Evolutionary conservation across 257 asterid genomes (phyloP), one percentile per base, ranked within the genome.

Genomic region (Nicotiana otophora): DNA sequence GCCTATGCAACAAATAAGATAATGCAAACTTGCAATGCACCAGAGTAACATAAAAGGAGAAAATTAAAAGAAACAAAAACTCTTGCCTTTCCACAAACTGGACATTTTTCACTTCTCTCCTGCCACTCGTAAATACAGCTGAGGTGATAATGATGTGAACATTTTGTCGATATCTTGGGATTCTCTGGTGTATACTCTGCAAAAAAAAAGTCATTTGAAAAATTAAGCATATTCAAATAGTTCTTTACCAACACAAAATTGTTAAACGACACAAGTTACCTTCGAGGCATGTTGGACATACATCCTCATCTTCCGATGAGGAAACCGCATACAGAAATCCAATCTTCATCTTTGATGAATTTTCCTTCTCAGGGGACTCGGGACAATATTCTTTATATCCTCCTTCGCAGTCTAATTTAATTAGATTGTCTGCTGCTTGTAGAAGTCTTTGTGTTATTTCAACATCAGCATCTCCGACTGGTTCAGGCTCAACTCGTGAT

Each of bases 71-170:
- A 39, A 67, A 3, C 10, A 72, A 36, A 81, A 33, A 74, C 81
- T 57, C 60, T 82, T 88, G 89, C 97, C 94, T 83, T 81, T 70
- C 92, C 83, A 46, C 97, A 93, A 77, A 82, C 66, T 14, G 97
- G 96, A 81, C 97, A 93, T 15, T 34, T 82, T 33, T 74, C 65
- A 68, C 90, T 93, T 81, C 96, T 87, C 82, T 90, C 95, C 93
- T 87, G 85, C 97, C 97, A 93, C 83, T 93, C 97, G 2, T 88
- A 93, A 81, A 93, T 92, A 77, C 96, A 92, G 39, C 93, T 33
- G 46, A 93, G 95, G 79, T 93, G 96, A 89, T 72, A 93, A 84
- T 92, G 94, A 86, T 92, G 96, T 67, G 81, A 80, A 66, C 95
- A 92, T 39, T 91, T 80, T n/a, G 90, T 57, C 5, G 12, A 9